These are phyloP conservation scores for Bassia scoparia DNA, from an alignment of 148 eudicot species.

Conservation along the genomic window DNA sequence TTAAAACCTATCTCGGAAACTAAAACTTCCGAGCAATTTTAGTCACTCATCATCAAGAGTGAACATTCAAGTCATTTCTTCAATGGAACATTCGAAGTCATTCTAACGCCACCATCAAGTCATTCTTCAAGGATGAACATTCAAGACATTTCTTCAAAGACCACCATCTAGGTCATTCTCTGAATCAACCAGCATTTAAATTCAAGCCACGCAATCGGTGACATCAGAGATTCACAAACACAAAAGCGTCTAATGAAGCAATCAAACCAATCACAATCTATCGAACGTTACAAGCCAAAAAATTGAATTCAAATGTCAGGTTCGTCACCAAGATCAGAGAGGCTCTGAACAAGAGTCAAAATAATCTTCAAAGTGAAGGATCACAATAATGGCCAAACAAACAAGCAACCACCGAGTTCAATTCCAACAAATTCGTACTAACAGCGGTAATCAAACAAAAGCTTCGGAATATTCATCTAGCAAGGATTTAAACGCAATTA, in stretches of 20 bases:
- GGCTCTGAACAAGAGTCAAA: not conserved
- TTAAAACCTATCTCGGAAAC: slow-evolving; percentile 19
- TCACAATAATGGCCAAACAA: not conserved
- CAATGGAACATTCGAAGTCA: slow-evolving; percentile 1
- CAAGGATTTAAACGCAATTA: too few relatives aligned
- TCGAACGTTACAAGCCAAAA: not conserved
- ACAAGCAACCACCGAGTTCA: not conserved
- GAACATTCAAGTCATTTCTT: not conserved
- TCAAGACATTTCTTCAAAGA: slow-evolving; percentile 9
- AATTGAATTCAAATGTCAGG: not conserved
- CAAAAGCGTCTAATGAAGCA: not conserved
- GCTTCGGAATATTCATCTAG: not conserved
- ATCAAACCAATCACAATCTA: not conserved
- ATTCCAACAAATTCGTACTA: not conserved
- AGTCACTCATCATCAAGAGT: not conserved
- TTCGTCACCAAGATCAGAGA: not conserved
- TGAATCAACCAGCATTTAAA: too few relatives aligned
- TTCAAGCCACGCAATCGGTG: not conserved
- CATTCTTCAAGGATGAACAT: not conserved
- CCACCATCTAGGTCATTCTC: not conserved
- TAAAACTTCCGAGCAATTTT: not conserved
- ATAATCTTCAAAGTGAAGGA: not conserved
- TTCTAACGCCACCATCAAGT: slow-evolving; percentile 2
- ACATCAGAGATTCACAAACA: not conserved
- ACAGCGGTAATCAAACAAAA: not conserved